phyloP scores from a whole-genome alignment of 2,329 filamentous ascomycete species.

The Beauveria varroae region DNA sequence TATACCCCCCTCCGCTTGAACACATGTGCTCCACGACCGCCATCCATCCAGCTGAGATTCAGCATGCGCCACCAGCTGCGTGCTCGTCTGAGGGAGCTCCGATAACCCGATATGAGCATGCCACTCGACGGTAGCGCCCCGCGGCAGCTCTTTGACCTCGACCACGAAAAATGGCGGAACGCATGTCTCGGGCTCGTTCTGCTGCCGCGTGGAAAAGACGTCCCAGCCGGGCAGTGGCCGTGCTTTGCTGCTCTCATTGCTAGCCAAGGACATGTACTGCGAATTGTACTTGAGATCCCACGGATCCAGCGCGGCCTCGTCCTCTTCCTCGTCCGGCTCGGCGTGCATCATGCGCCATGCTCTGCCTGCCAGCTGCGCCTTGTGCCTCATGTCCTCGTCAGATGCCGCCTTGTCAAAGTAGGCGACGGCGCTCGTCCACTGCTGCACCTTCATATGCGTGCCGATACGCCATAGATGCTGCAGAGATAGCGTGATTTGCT shows the following conservation, averaged over 20 bases:
- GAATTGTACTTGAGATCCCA: conserved; percentile 60
- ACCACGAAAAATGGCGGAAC: conserved; percentile 65
- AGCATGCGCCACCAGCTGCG: conserved; percentile 18
- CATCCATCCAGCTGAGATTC: conserved; percentile 18
- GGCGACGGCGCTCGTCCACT: conserved; percentile 69
- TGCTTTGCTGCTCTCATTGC: conserved; percentile 17
- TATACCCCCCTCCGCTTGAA: conserved; percentile 15
- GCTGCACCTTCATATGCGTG: conserved; percentile 59
- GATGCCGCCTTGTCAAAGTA: conserved; percentile 50
- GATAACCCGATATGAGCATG: conserved; percentile 57
- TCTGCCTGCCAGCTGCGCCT: conserved; percentile 34
- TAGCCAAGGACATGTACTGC: conserved; percentile 35
- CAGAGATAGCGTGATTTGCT: conserved; percentile 64
- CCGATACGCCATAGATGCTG: conserved; percentile 89
- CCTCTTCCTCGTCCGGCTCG: conserved; percentile 39
- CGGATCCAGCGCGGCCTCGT: conserved; percentile 49
- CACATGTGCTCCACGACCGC: conserved; percentile 22
- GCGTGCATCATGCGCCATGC: conserved; percentile 43
- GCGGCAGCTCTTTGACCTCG: conserved; percentile 70
- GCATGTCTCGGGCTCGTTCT: conserved; percentile 25
- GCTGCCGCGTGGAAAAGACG: conserved; percentile 30
- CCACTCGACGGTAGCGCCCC: conserved; percentile 75
- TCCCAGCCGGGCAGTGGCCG: conserved; percentile 44
- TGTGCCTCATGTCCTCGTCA: conserved; percentile 21
- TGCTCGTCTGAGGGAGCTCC: conserved; percentile 20